These are phyloP conservation scores for Kazachstania sp. DNA, from an alignment of 1,139 yeast species.

Conservation along the genomic window DNA sequence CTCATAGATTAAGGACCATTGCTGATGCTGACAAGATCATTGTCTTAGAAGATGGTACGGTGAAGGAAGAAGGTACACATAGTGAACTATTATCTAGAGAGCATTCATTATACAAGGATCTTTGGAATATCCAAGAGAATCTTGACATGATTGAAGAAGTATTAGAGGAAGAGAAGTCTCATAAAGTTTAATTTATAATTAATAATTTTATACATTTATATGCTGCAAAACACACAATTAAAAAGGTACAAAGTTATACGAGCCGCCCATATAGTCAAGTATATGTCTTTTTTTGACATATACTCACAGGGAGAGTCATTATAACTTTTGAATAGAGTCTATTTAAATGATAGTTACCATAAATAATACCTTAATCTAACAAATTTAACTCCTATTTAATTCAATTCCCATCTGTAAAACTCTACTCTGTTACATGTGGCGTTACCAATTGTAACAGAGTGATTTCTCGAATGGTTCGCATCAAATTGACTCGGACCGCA, in stretches of 20 bases:
- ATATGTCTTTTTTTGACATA: too few species aligned
- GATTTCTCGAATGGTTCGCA: too few species aligned
- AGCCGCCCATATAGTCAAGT: too few species aligned
- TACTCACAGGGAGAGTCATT: too few species aligned
- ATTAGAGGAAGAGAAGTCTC: slow-evolving; percentile 22
- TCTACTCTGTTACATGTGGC: too few species aligned
- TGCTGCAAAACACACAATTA: not conserved
- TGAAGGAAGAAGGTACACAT: slow-evolving; percentile 85
- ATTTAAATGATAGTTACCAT: too few species aligned
- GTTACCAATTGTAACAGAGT: too few species aligned
- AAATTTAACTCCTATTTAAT: too few species aligned
- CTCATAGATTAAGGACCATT: slow-evolving; percentile 87
- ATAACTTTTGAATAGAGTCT: too few species aligned
- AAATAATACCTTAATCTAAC: too few species aligned
- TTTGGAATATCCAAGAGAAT: slow-evolving; percentile 91
- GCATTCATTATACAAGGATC: slow-evolving; percentile 57
- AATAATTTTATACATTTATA: not conserved
- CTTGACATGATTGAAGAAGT: slow-evolving; percentile 43
- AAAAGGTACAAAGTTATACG: not conserved
- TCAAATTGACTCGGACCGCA: too few species aligned
- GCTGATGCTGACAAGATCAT: slow-evolving; percentile 93
- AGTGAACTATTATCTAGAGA: slow-evolving; percentile 44
- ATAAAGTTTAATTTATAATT: not conserved
- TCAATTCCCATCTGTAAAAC: too few species aligned
- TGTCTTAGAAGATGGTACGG: slow-evolving; percentile 69